Conservation (phyloP, 352 stramenopile genomes). For the Pythium utonaiense region DNA sequence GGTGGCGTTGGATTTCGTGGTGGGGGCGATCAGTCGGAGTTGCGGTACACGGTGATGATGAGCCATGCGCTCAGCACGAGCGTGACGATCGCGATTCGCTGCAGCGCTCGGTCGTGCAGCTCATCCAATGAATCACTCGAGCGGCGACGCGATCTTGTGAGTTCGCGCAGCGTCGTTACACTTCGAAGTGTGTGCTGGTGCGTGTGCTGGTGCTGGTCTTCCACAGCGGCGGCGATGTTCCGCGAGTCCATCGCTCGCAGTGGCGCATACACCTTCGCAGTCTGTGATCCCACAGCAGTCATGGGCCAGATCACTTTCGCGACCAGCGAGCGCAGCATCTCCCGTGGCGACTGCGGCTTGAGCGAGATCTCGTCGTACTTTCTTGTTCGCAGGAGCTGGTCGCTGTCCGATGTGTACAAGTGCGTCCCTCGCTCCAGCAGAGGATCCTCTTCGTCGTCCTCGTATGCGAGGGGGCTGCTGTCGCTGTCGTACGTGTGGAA, state of each 20-base stretch:
- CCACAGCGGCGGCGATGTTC: neutral
- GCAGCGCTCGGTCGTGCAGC: constrained; percentile 33
- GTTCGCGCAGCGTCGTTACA: constrained; percentile 18
- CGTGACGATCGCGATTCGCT: constrained; percentile 32
- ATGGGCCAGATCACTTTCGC: constrained; percentile 24
- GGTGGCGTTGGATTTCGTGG: neutral
- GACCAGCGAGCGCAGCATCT: constrained; percentile 17
- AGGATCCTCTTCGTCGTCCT: constrained; percentile 5
- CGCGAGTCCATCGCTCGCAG: neutral
- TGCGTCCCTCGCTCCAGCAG: neutral
- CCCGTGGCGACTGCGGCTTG: constrained; percentile 6
- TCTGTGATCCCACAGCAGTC: constrained; percentile 20
- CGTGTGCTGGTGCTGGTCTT: too few species aligned
- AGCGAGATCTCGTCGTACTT: constrained; percentile 16
- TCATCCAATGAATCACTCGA: constrained; percentile 33
- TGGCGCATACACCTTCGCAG: constrained; percentile 19
- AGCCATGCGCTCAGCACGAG: constrained; percentile 29
- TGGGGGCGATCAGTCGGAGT: constrained; percentile 11
- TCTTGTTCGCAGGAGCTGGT: constrained; percentile 6
- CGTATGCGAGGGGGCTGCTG: neutral
- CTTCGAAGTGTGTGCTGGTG: constrained; percentile 13
- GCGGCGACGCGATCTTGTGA: constrained; percentile 23
- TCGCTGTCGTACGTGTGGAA: constrained; percentile 19
- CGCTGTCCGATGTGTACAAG: constrained; percentile 1
- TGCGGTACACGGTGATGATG: constrained; percentile 32